Evolutionary conservation across 1,139 yeast genomes (phyloP).

Genomic region (Saccharomyces hybrid): DNA sequence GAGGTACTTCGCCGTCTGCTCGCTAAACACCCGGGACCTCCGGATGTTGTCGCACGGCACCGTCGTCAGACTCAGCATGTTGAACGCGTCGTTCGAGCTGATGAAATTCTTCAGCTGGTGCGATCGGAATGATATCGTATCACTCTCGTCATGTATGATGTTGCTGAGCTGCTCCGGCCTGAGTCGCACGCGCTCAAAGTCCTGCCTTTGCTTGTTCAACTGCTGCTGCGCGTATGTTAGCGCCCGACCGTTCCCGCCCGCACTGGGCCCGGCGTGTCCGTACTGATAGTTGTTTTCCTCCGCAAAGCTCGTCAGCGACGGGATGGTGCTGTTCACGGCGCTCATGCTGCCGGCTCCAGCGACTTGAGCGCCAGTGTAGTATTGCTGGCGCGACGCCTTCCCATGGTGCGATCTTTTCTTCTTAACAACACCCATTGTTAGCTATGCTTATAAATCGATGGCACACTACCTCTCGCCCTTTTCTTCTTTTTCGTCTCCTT

Average conservation of each 20-base stretch:
- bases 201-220: background rate
- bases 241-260: background rate
- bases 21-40: conserved; percentile 18
- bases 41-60: conserved; percentile 19
- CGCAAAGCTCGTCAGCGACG: background rate
- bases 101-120: conserved; percentile 24
- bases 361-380: conserved; percentile 8
- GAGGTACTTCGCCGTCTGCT: conserved; percentile 9
- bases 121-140: conserved; percentile 27
- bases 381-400: conserved; percentile 13
- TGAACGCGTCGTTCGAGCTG: conserved; percentile 18
- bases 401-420: conserved; percentile 16
- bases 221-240: background rate
- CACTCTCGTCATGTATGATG: conserved; percentile 28
- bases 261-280: background rate
- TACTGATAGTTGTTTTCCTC: background rate
- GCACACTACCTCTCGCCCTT: background rate
- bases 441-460: background rate
- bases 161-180: background rate
- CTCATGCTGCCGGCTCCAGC: conserved; percentile 10
- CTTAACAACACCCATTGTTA: conserved; percentile 16
- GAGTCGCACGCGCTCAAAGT: background rate
- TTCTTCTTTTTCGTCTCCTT: background rate
- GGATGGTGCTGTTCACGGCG: conserved; percentile 9
- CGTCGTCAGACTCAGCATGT: conserved; percentile 21